Base-by-base conservation (phyloP, 2,329 filamentous ascomycete species). In the Tolypocladium endophyticum region DNA sequence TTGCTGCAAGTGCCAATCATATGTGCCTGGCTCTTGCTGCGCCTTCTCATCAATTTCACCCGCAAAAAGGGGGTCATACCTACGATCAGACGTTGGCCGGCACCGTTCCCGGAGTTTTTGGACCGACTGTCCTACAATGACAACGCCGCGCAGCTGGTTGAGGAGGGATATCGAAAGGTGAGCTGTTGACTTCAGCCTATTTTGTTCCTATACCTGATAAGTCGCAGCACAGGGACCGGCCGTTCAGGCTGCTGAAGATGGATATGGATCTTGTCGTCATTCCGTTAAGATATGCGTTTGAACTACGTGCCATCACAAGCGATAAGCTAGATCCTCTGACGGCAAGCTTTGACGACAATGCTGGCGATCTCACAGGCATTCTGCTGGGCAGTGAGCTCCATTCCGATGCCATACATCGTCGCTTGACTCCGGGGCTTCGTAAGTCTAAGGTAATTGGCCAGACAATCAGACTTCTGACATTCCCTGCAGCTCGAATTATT, bases 311-410 rank as follows among this genome's bases (percentile, higher is more conserved):
- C 16, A 38, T 63, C 12, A 63, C 60, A 9, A 63, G 59, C 45
- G 62, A 63, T 59, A 62, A 62, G 39, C 57, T 63, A 0, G 62
- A 63, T 23, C 56, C 62, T 20, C 53, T 63, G 23, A 63, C 60
- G 16, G 62, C 62, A n/a, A 62, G 60, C 55, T 63, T 63, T n/a
- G 60, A 62, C 12, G 62, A 63, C 35, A 63, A 63, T 36, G 62
- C 60, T 20, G 62, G 62, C 33, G 50, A 41, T 28, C 60, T 63
- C 18, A 63, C 62, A 39, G 23, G 30, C 3, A 62, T 63, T 11
- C 38, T 63, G 20, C 55, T 63, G 8, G 60, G 54, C 6, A 63
- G 62, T 33, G 60, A 63, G 20, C 58, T 63, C 16, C 62, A 63
- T 56, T 62, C 62, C 16, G 59, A 60, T 28, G 62, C 60, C 8